Base-by-base conservation (phyloP, 2,329 filamentous ascomycete species). In the Fusarium anguioides region DNA sequence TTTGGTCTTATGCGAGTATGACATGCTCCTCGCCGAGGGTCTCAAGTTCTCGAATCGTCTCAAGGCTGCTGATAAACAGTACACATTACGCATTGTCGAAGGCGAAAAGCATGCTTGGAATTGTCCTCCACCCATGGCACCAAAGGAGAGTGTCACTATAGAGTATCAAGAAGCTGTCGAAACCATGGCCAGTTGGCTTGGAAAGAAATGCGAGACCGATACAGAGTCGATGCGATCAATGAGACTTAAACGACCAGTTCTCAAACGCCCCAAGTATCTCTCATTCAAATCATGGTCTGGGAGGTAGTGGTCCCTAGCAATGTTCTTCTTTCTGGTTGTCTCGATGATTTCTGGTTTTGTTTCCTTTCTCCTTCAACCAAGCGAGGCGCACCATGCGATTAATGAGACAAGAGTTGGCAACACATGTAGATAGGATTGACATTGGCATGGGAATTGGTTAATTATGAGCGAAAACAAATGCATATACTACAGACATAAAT, bases 11-110 rank as follows among this genome's bases (percentile, higher is more conserved):
- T 90, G 88, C 76, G 88, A 90, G 77, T 86, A 83, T 75, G 87
- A 90, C 73, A 89, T 90, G 86, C 75, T 90, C n/a, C 81, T 87
- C 11, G 79, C 78, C 3, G 87, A 90, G 72, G 87, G 86, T 12
- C 79, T 89, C 60, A 80, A 82, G 6, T 89, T 94, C 64, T 83
- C 86, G 12, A 81, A 87, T 49, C 81, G 89, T 20, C 75, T 93
- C 10, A 75, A 80, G 45, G 45, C 60, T 7, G 61, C 71, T 11
- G 71, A 76, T 9, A 78, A 78, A 61, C 62, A 69, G 14, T 72
- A 80, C 52, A 79, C 74, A 6, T 62, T 81, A 26, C 80, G 82
- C n/a, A 66, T 84, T 10, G 82, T 84, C 5, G 70, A 79, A 33
- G 78, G 77, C 11, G 82, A 83, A 66, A 80, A 79, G 56, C 82